Base-by-base conservation (phyloP, 495 filamentous ascomycete species). In the Podospora conica region DNA sequence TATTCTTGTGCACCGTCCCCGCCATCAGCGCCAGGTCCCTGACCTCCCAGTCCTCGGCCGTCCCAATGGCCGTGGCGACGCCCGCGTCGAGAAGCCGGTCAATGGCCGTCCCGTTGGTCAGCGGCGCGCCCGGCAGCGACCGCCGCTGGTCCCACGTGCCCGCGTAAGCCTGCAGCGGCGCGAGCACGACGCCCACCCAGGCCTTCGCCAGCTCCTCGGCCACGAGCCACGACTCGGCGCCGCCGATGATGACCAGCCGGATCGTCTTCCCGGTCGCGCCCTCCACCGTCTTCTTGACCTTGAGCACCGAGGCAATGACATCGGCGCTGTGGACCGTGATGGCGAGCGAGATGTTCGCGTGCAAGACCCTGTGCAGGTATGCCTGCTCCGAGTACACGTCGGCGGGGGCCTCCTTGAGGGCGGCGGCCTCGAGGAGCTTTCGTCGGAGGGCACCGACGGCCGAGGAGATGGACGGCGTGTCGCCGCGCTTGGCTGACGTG, bases 81-180 rank as follows among this genome's bases (percentile, higher is more conserved):
- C 79, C 73, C 28, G 82, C 82, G 28, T 79, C 76, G 1, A 82
- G 28, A 4, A 85, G 77, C 18, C 53, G 31, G 55, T 83, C 80
- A 7, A 85, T 71, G 1, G 74, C 75, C 9, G 83, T 85, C 4
- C 80, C 83, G 59, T 83, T 82, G 10, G 80, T 83, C 1, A 85
- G 77, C 18, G 83, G 83, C 2, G 83, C 82, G 2, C 83, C 83
- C 0, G 79, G 75, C 23, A 83, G 71, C 3, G 79, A 75, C 8
- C 82, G 75, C 2, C 78, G 76, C 65, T 83, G 75, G 60, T 84
- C 83, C 82, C 82, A 85, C 0, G 63, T 56, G 2, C 28, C 69
- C 10, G 77, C 75, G 64, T 78, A 82, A 1, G 79, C 78, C 29
- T 76, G 74, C 12, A 80, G 63, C 9, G 82, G 80, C 3, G 77